Base-by-base conservation (phyloP, 345 rosid genomes). In the Citrus hindsii region DNA sequence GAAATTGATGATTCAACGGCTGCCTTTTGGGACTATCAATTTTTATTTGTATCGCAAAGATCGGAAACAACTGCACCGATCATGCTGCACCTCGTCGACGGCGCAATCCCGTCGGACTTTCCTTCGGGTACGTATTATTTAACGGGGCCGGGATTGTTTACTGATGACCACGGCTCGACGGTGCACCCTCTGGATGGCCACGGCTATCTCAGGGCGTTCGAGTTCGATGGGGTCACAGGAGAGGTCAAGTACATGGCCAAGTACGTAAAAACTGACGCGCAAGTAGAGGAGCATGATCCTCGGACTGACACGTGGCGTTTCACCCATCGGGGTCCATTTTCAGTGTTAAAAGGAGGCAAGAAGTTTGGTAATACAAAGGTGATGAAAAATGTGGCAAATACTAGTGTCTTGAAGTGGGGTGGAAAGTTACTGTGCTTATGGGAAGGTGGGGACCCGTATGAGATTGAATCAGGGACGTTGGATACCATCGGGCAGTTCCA, bases 111-210 rank as follows among this genome's bases (percentile, higher is more conserved):
- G 1, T 1, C 83, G 10, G 89, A 92, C 79, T 93, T 95, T 80
- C 97, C 98, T 14, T 82, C 89, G 4, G 98, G 98, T 37, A 95
- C 95, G 1, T 95, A 95, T 78, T 95, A 92, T 84, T 82, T 95
- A 9, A 74, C 93, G 59, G 98, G 98, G 21, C 98, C 98, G 4
- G 98, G 98, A 9, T 80, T 95, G 7, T 95, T 95, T 76, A 68
- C 87, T 2, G 98, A 95, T 48, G 98, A 95, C 73, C 88, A 95
- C 9, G 98, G 98, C 21, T 95, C 98, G 18, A 88, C 95, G 4
- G 98, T 95, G 69, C 98, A 93, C 78, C 98, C 98, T 3, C 71
- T 95, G 9, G 98, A 95, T 74, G 98, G 98, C 19, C 98, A 95
- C 14, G 97, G 98, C 3, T 95, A 95, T 75, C 88, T 95, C 28